phyloP scores from a whole-genome alignment of 2,329 filamentous ascomycete genomes.

The Tolypocladium endophyticum region DNA sequence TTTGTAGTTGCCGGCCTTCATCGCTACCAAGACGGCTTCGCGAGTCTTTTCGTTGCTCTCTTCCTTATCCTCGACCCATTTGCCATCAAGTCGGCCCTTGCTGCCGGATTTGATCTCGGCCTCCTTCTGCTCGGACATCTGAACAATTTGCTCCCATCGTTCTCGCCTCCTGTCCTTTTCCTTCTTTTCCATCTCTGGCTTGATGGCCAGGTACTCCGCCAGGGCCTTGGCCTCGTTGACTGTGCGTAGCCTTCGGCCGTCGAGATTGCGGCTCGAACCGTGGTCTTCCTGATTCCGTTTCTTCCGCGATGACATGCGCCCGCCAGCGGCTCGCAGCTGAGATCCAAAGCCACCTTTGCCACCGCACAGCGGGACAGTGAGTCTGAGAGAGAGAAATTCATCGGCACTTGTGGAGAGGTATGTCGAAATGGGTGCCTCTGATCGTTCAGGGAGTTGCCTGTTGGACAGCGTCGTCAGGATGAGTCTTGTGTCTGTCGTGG shows the following conservation, averaged over 20 bases:
- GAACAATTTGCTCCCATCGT: slow-evolving; percentile 82
- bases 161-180: slow-evolving; percentile 79
- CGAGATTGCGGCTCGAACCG: slow-evolving; percentile 84
- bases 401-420: slow-evolving; percentile 48
- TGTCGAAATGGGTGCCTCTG: slow-evolving; percentile 44
- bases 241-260: slow-evolving; percentile 80
- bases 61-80: slow-evolving; percentile 93
- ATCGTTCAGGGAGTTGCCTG: slow-evolving; percentile 50
- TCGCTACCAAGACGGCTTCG: slow-evolving; percentile 61
- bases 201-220: slow-evolving; percentile 88
- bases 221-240: slow-evolving; percentile 92
- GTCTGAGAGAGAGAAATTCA: slow-evolving; percentile 71
- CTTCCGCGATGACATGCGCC: slow-evolving; percentile 94
- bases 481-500: slow-evolving; percentile 46
- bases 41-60: slow-evolving; percentile 76
- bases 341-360: slow-evolving; percentile 98
- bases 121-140: slow-evolving; percentile 70
- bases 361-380: slow-evolving; percentile 70
- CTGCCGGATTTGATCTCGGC: slow-evolving; percentile 70
- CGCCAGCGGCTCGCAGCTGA: slow-evolving; percentile 89
- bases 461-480: slow-evolving; percentile 77
- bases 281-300: slow-evolving; percentile 79
- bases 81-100: slow-evolving; percentile 65
- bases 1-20: slow-evolving; percentile 53
- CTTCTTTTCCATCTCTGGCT: slow-evolving; percentile 93